A percentile compares a stretch with the other conserved stretches of the same genome.
phyloP scores from a whole-genome alignment of 345 rosid species.

The Camelina neglecta region DNA sequence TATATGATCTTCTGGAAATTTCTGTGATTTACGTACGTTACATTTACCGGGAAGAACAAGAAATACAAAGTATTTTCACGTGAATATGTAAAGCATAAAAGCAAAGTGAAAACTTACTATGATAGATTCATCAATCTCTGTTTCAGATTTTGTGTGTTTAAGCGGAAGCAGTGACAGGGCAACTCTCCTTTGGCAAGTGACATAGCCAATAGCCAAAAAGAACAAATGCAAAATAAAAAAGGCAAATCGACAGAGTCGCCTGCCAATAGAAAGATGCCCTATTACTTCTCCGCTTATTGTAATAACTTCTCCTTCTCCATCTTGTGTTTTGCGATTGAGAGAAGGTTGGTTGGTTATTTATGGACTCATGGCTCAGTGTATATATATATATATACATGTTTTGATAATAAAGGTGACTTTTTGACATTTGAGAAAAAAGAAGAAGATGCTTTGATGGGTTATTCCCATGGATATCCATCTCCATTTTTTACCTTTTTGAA shows the following conservation, averaged over 20 bases:
- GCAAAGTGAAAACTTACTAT: slow-evolving; percentile 21
- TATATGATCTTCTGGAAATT: background rate
- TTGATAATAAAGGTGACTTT: slow-evolving; percentile 18
- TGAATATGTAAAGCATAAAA: slow-evolving; percentile 2
- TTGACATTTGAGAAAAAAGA: slow-evolving; percentile 20
- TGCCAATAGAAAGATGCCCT: slow-evolving; percentile 50
- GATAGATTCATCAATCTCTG: background rate
- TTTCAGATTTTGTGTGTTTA: slow-evolving; percentile 22
- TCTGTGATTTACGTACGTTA: background rate
- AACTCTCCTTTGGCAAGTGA: slow-evolving; percentile 49
- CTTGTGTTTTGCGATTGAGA: background rate
- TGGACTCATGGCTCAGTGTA: slow-evolving; percentile 20
- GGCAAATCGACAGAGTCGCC: slow-evolving; percentile 23
- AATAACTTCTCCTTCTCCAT: slow-evolving; percentile 14
- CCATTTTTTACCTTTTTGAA: background rate
- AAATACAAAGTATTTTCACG: background rate
- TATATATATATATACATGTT: slow-evolving; percentile 19
- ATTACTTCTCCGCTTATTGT: slow-evolving; percentile 41
- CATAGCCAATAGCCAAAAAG: slow-evolving; percentile 13
- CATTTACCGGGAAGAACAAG: too few species aligned
- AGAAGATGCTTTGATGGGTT: slow-evolving; percentile 43
- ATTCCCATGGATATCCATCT: slow-evolving; percentile 46
- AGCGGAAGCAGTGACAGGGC: slow-evolving; percentile 47
- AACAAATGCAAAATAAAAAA: background rate
- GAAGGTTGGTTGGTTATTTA: slow-evolving; percentile 21